Evolutionary conservation across 257 asterid species (phyloP).

Genomic region (Solanum dulcamara): DNA sequence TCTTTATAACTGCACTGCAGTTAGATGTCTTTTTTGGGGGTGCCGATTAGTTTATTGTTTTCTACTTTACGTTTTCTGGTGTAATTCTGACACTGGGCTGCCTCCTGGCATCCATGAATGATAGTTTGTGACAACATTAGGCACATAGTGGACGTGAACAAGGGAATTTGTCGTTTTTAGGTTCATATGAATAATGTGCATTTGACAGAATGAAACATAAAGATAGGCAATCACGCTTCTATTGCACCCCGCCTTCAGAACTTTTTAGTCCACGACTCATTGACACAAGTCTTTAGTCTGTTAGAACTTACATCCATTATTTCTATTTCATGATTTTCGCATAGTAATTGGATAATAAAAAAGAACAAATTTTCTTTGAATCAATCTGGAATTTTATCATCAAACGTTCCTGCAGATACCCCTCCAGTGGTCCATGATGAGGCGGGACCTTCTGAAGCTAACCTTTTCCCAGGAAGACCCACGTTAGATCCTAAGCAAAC

Average conservation of each 20-base stretch:
- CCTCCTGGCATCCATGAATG: neutral
- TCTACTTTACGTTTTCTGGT: neutral
- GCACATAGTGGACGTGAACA: neutral
- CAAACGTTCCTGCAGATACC: constrained; percentile 23
- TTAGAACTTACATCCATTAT: neutral
- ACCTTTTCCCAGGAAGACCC: constrained; percentile 30
- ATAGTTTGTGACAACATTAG: neutral
- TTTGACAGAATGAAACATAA: neutral
- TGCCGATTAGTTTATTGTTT: neutral
- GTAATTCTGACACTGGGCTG: neutral
- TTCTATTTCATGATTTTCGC: neutral
- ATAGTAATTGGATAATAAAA: neutral
- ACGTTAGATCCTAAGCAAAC: constrained; percentile 28
- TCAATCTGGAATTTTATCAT: neutral
- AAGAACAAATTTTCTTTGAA: neutral
- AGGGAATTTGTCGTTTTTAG: neutral
- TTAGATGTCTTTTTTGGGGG: neutral
- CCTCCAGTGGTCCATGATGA: constrained; percentile 31
- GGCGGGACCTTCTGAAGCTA: constrained; percentile 52
- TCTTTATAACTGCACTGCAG: neutral
- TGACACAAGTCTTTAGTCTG: neutral
- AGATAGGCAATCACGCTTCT: too few species aligned
- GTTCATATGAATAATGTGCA: neutral
- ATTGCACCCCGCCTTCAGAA: neutral
- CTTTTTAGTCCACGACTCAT: neutral